Base-by-base conservation (phyloP, 306 rosid genomes). In the Crataegus laevigata region DNA sequence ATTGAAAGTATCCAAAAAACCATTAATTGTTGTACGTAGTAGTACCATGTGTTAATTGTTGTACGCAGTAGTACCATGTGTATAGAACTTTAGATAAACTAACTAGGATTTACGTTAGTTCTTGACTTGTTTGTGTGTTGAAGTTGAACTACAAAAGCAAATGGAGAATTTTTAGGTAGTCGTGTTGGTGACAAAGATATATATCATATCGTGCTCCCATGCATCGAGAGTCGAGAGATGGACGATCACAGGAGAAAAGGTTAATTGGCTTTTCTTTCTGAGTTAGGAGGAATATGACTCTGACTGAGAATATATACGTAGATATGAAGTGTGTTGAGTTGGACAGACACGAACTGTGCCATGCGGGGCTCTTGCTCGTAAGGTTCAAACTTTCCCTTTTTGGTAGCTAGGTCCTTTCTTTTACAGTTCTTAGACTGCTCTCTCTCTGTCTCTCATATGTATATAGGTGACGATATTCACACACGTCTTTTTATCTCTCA, bases 141-240 rank as follows among this genome's bases (percentile, higher is more conserved):
- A 63, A 26, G 42, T 9, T 18, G 66, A 63, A 26, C 11, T 11
- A 43, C 4, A 57, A 57, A n/a, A 26, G 29, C 66, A 15, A 75
- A 58, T 15, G 25, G 63, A 65, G 84, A 82, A 81, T 81, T 70
- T 83, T 81, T 81, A 74, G 87, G 76, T 76, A 63, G 68, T 74
- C 79, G 87, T 68, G 87, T 68, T 36, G 62, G 67, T 79, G 51
- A 38, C 69, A 75, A 85, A 42, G 66, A 30, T 50, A 45, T 25
- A 80, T 66, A 76, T 82, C 85, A 68, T 40, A 75, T 74, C 73
- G 28, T n/a, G 17, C 14, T 81, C 19, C 11, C 78, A 77, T 47
- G 19, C 81, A 71, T 75, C 83, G 32, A 64, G 47, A 32, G 73
- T 66, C 43, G 52, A 57, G 43, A 68, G 36, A 72, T 63, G 40